Evolutionary conservation across 192 early-diverging fungal genomes (phyloP), one percentile per base, ranked within the genome.

Genomic region (Diversispora eburnea): DNA sequence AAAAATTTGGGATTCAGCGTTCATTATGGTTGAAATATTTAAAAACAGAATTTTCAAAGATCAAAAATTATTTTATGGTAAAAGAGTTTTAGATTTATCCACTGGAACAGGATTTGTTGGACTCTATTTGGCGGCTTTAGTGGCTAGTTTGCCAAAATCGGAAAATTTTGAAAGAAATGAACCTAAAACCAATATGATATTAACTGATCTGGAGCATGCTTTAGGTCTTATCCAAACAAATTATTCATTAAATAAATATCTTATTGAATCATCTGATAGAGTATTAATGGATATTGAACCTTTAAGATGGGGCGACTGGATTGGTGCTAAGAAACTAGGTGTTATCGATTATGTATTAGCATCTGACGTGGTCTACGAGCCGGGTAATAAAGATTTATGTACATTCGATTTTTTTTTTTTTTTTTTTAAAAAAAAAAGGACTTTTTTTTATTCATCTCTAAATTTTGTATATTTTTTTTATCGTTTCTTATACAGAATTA

Each of bases 1-100:
- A 61, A 73, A 73, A 65, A 61, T 73, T 45, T 73, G 72, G 72
- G 72, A 73, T 56, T 73, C 72, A 0, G 72, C 72, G 1, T 73
- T 73, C n/a, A 52, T 73, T 3, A 56, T 73, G 4, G 59, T 64
- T 62, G 20, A 64, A 46, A 45, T 73, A 25, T 41, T 73, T 41
- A 64, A 52, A 10, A 49, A 73, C 1, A 63, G 22, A 1, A 41
- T 73, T 25, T 8, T 55, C 7, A 59, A 64, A 42, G n/a, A 73
- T 54, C 13, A 3, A 8, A 54, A 20, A 4, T 59, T 60, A 6
- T 47, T 73, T 43, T 12, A 13, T 20, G 61, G 61, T 54, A 73
- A 73, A 64, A 41, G 17, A 25, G 64, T 73, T 45, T 52, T 73
- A 20, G 72, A 73, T 56, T 55, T 73, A 13, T 73, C 72, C 52